Conservation (phyloP, 257 asterid genomes). For the Coffea eugenioides region DNA sequence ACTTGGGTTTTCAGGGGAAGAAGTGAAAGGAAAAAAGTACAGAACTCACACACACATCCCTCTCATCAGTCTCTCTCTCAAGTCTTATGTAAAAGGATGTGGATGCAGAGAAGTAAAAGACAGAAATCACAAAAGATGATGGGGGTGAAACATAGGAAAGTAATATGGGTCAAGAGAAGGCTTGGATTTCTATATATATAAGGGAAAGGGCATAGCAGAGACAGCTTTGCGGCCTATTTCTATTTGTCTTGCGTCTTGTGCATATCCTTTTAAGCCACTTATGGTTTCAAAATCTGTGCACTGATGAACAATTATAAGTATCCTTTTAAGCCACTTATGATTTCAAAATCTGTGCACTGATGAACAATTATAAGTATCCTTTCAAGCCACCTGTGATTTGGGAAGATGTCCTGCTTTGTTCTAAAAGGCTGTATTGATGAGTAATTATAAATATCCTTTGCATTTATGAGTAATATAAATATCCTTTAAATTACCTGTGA, state of each 20-base stretch:
- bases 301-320: too few species aligned
- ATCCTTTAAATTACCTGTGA: too few species aligned
- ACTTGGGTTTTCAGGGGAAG: neutral
- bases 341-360: too few species aligned
- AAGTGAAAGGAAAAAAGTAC: neutral
- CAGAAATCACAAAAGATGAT: neutral
- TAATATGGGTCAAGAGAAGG: neutral
- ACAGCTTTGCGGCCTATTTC: conserved; percentile 27
- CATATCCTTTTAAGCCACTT: neutral
- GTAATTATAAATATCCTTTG: too few species aligned
- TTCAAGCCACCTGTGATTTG: too few species aligned
- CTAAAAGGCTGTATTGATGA: too few species aligned
- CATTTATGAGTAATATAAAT: too few species aligned
- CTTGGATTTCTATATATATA: neutral
- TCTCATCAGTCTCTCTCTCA: conserved; percentile 21
- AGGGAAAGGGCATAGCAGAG: conserved; percentile 3
- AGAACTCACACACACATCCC: conserved; percentile 1
- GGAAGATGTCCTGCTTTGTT: too few species aligned
- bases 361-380: too few species aligned
- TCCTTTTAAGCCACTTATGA: too few species aligned
- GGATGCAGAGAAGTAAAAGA: neutral
- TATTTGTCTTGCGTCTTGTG: conserved; percentile 19
- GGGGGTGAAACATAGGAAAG: neutral
- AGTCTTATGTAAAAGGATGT: neutral
- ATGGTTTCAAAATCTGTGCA: too few species aligned